These are phyloP conservation scores for Onygena corvina DNA, from an alignment of 2,329 filamentous ascomycete genomes.

Conservation along the genomic window DNA sequence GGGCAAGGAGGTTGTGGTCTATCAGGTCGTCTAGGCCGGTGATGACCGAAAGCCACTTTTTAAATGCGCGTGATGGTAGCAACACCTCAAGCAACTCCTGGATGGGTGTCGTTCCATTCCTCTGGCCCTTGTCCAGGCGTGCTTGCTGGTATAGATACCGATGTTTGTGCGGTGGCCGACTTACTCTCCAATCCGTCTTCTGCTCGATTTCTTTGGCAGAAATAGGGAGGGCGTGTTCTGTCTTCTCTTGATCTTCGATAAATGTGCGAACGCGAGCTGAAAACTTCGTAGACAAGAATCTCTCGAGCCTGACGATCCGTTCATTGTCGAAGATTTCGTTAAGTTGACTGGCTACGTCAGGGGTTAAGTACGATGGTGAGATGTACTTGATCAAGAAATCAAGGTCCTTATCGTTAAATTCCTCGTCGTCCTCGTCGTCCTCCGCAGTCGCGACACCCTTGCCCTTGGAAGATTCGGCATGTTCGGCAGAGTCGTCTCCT, in stretches of 20 bases:
- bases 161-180: constrained; percentile 87
- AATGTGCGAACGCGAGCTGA: constrained; percentile 57
- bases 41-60: constrained; percentile 74
- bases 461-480: constrained; percentile 20
- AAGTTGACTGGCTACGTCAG: constrained; percentile 76
- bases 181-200: constrained; percentile 56
- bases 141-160: constrained; percentile 71
- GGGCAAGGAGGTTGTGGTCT: constrained; percentile 64
- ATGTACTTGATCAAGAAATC: constrained; percentile 87
- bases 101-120: constrained; percentile 44
- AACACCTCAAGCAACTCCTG: constrained; percentile 70
- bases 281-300: constrained; percentile 70
- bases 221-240: constrained; percentile 30
- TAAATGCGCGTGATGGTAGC: constrained; percentile 73
- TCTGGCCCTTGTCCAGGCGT: constrained; percentile 21
- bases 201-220: constrained; percentile 47
- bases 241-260: constrained; percentile 53
- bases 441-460: constrained; percentile 27
- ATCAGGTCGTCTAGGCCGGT: constrained; percentile 58
- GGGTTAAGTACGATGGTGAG: constrained; percentile 77
- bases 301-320: constrained; percentile 69
- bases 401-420: constrained; percentile 66
- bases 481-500: constrained; percentile 21
- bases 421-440: constrained; percentile 29
- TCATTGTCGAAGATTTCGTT: constrained; percentile 67